phyloP scores from a whole-genome alignment of 23 red algal species.

The Gracilaria caudata region DNA sequence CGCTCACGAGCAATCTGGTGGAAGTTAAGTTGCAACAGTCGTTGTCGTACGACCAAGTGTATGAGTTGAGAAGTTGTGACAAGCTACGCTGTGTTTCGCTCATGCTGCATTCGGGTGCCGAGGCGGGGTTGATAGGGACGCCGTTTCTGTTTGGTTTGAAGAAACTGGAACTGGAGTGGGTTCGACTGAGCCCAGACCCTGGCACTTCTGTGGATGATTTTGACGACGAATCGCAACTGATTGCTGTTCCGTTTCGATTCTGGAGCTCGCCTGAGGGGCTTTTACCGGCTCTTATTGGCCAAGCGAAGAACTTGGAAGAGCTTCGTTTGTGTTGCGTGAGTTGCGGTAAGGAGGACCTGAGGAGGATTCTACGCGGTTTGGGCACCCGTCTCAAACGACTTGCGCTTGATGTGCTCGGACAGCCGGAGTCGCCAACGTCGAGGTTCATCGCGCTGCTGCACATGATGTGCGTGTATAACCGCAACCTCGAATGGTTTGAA shows the following conservation, averaged over 20 bases:
- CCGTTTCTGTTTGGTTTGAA: not conserved
- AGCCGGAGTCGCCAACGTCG: not conserved
- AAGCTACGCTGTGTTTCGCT: not conserved
- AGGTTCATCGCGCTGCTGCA: not conserved
- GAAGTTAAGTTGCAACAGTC: not conserved
- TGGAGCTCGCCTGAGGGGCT: not conserved
- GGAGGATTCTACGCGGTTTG: not conserved
- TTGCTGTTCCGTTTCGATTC: not conserved
- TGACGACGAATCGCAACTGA: not conserved
- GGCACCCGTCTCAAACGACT: not conserved
- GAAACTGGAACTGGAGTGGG: not conserved
- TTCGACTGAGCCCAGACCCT: not conserved
- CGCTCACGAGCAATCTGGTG: not conserved
- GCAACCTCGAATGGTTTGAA: not conserved
- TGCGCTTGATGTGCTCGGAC: not conserved
- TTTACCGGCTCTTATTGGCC: not conserved
- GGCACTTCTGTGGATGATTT: not conserved
- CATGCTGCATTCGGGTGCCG: not conserved
- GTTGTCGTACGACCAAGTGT: not conserved
- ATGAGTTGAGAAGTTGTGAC: not conserved
- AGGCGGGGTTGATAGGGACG: not conserved
- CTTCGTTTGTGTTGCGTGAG: not conserved
- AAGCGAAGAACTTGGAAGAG: not conserved
- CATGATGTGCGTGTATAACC: not conserved
- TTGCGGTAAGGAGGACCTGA: not conserved